A percentile compares a stretch with the other conserved stretches of the same genome.
Evolutionary conservation across 192 early-diverging fungal genomes (phyloP).

Genomic region (Allomyces arbusculus): DNA sequence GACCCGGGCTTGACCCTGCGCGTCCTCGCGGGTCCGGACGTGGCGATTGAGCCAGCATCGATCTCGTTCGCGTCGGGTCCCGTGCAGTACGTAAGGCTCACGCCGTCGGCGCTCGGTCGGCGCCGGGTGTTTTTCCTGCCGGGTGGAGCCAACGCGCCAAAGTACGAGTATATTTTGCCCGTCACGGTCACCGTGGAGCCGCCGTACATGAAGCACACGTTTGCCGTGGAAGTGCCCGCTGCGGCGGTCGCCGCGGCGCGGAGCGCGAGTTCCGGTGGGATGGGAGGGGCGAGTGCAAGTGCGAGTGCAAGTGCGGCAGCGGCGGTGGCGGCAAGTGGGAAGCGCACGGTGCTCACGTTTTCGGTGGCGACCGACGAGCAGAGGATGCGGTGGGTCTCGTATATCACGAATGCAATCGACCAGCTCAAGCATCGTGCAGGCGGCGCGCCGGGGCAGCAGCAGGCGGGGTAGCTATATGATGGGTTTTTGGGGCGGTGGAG

Average conservation of each 20-base stretch:
- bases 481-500: too few species aligned
- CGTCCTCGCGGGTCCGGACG: too few species aligned
- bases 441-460: too few species aligned
- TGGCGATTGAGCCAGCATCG: too few species aligned
- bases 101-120: neutral
- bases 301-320: too few species aligned
- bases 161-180: neutral
- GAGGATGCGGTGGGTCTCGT: neutral
- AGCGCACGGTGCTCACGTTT: neutral
- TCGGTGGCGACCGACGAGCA: neutral
- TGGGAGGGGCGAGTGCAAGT: too few species aligned
- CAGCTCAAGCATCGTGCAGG: neutral
- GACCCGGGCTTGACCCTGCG: too few species aligned
- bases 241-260: neutral
- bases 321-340: too few species aligned
- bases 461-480: too few species aligned
- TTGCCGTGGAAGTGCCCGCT: neutral
- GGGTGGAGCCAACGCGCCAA: neutral
- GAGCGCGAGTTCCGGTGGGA: too few species aligned
- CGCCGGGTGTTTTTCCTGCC: neutral
- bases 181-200: neutral
- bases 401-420: neutral
- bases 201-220: slow-evolving; percentile 1
- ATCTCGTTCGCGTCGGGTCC: too few species aligned
- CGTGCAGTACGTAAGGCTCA: too few species aligned